Conservation (phyloP, 305 asterid genomes). For the Rubia tinctorum region DNA sequence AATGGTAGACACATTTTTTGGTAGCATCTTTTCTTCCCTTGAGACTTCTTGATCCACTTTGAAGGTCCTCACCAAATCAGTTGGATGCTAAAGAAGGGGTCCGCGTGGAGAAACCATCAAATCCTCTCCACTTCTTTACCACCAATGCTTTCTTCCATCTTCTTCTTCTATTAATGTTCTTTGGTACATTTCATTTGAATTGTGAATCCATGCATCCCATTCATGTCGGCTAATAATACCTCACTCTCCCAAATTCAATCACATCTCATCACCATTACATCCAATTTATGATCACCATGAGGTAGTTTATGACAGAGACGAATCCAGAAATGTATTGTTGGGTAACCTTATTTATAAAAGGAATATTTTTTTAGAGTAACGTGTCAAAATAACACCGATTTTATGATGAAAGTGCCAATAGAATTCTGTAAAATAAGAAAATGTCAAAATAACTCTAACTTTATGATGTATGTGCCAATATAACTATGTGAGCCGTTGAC, state of each 20-base stretch:
- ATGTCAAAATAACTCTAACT: too few relatives aligned
- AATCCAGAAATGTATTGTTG: too few relatives aligned
- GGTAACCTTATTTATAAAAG: too few relatives aligned
- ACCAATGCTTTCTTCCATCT: neutral
- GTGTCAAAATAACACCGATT: too few relatives aligned
- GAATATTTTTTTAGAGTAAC: too few relatives aligned
- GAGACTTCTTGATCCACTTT: neutral
- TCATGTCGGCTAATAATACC: neutral
- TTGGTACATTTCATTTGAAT: neutral
- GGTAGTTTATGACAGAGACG: too few relatives aligned
- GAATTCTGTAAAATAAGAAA: too few relatives aligned
- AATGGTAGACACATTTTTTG: neutral
- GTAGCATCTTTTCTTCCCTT: neutral
- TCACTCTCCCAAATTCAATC: neutral
- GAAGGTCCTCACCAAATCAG: slow-evolving; percentile 25
- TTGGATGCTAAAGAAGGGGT: slow-evolving; percentile 15
- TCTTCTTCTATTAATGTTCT: neutral
- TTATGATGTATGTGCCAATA: too few relatives aligned
- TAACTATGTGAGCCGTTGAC: too few relatives aligned
- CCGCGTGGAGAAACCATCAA: slow-evolving; percentile 34
- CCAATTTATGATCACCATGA: too few relatives aligned
- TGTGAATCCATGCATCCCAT: neutral
- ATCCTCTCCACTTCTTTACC: neutral
- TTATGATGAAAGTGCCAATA: too few relatives aligned
- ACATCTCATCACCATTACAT: too few relatives aligned